Evolutionary conservation across 2,329 filamentous ascomycete genomes (phyloP).

Genomic region (Cucurbitaria berberidis): DNA sequence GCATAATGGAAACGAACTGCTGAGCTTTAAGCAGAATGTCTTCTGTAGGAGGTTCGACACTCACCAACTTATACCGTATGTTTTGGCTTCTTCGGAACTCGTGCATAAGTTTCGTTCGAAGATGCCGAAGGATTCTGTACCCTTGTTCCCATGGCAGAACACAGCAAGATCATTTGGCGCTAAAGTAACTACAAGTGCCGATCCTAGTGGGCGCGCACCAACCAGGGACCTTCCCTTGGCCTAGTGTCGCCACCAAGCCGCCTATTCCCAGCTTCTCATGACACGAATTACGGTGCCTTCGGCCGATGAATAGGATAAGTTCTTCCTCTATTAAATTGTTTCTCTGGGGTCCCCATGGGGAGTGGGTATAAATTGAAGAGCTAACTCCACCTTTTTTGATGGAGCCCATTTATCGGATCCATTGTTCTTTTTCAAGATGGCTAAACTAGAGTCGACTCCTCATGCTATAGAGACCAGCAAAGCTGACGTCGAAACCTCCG

Average conservation of each 20-base stretch:
- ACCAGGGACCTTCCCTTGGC: too few relatives aligned
- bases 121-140: background rate
- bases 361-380: constrained; percentile 14
- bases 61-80: background rate
- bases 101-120: background rate
- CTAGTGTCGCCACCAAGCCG: too few relatives aligned
- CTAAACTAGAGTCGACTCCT: constrained; percentile 16
- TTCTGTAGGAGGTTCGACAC: background rate
- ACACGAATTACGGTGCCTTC: constrained; percentile 21
- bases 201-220: too few relatives aligned
- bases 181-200: too few relatives aligned
- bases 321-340: too few relatives aligned
- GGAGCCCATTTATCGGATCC: constrained; percentile 4
- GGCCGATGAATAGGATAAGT: constrained; percentile 7
- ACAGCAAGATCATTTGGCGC: too few relatives aligned
- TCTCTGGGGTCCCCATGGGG: constrained; percentile 40
- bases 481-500: constrained; percentile 30
- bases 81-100: background rate
- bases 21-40: background rate
- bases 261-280: too few relatives aligned
- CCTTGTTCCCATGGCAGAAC: background rate
- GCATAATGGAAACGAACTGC: constrained; percentile 46
- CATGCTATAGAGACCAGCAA: constrained; percentile 25
- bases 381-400: constrained; percentile 12
- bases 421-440: constrained; percentile 15